Evolutionary conservation across 495 filamentous ascomycete genomes (phyloP).

Genomic region (Annulohypoxylon maeteangense): DNA sequence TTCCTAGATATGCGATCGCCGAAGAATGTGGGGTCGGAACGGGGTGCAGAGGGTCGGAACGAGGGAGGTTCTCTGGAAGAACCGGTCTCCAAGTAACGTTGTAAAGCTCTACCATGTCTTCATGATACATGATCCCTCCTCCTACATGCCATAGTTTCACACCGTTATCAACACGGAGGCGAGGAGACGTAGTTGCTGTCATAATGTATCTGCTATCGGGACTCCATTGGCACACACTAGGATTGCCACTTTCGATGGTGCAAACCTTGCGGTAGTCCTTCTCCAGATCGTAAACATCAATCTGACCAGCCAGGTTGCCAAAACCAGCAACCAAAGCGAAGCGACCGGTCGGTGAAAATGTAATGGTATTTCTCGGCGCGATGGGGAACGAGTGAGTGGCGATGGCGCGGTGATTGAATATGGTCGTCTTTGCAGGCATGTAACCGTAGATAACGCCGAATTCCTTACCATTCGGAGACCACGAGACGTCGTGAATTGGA

Average conservation of each 20-base stretch:
- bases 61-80: constrained; percentile 64
- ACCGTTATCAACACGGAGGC: constrained; percentile 95
- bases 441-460: constrained; percentile 97
- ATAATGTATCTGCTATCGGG: constrained; percentile 94
- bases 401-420: constrained; percentile 89
- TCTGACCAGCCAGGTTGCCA: constrained; percentile 95
- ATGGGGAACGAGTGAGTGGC: constrained; percentile 84
- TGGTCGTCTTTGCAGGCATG: constrained; percentile 97
- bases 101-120: constrained; percentile 93
- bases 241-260: constrained; percentile 95
- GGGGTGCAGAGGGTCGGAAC: constrained; percentile 78
- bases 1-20: constrained; percentile 82
- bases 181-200: constrained; percentile 94
- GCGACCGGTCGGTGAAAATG: constrained; percentile 92
- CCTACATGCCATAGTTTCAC: constrained; percentile 94
- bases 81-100: constrained; percentile 91
- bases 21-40: constrained; percentile 86
- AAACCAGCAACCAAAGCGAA: constrained; percentile 96
- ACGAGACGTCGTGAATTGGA: constrained; percentile 97
- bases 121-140: constrained; percentile 91
- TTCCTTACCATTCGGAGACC: constrained; percentile 95
- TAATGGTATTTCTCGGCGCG: constrained; percentile 89
- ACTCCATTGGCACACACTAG: constrained; percentile 95
- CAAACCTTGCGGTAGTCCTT: constrained; percentile 89
- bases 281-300: constrained; percentile 96